Evolutionary conservation across 2,329 filamentous ascomycete genomes (phyloP).

Genomic region (Epichloe aotearoae): DNA sequence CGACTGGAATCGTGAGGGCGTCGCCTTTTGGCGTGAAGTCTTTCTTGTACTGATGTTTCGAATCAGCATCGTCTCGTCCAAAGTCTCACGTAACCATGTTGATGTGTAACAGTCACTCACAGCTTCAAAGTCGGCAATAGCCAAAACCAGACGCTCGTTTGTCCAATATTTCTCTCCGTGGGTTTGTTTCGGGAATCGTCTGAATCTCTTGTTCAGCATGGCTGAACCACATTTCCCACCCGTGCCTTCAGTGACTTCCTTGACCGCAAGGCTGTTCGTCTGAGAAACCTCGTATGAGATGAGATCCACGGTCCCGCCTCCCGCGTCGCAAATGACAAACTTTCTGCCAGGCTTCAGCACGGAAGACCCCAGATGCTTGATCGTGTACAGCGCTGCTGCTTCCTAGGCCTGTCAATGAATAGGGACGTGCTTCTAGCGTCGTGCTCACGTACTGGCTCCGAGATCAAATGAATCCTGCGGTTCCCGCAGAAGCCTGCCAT

Average conservation of each 20-base stretch:
- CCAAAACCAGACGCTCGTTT: slow-evolving; percentile 26
- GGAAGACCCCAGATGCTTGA: slow-evolving; percentile 29
- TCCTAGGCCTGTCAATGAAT: slow-evolving; percentile 18
- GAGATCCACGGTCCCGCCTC: slow-evolving; percentile 40
- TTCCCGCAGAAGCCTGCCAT: slow-evolving; percentile 26
- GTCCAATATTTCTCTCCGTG: slow-evolving; percentile 30
- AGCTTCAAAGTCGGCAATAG: slow-evolving; percentile 30
- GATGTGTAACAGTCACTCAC: slow-evolving; percentile 14
- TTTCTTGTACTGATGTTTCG: slow-evolving; percentile 21
- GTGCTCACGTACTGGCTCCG: slow-evolving; percentile 28
- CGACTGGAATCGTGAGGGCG: slow-evolving; percentile 22
- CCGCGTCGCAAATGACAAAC: slow-evolving; percentile 41
- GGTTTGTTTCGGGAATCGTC: slow-evolving; percentile 27
- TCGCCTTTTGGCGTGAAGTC: slow-evolving; percentile 23
- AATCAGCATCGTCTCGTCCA: no score
- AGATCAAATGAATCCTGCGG: slow-evolving; percentile 32
- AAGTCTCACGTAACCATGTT: neutral
- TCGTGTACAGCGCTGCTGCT: slow-evolving; percentile 36
- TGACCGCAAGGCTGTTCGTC: slow-evolving; percentile 29
- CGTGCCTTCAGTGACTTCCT: slow-evolving; percentile 34
- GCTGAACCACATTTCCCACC: slow-evolving; percentile 37
- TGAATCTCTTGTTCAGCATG: slow-evolving; percentile 35
- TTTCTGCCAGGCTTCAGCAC: slow-evolving; percentile 30
- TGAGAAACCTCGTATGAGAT: slow-evolving; percentile 37
- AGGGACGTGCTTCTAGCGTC: neutral